Percentiles rank a stretch among this genome's conserved stretches.
These are phyloP conservation scores for Pseudogymnoascus sp. DNA, from an alignment of 2,329 filamentous ascomycete genomes.

Conservation along the genomic window DNA sequence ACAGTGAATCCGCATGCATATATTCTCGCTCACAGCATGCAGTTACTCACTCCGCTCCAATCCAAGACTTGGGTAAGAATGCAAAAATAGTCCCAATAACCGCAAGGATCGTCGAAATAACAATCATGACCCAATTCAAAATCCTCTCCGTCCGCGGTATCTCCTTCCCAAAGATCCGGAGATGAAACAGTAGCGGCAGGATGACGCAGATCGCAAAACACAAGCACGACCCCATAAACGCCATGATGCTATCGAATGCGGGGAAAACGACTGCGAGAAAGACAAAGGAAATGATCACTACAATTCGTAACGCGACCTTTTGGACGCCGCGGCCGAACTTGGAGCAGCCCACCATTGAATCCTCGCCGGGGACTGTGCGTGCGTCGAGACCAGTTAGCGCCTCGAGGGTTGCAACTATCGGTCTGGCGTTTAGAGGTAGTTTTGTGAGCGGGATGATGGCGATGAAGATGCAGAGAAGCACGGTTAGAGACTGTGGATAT, in stretches of 20 bases:
- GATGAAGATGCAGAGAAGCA: constrained; percentile 77
- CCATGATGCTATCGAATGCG: constrained; percentile 64
- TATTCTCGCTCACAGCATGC: not conserved
- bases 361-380: constrained; percentile 35
- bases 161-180: constrained; percentile 77
- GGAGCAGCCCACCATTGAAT: constrained; percentile 44
- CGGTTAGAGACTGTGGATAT: constrained; percentile 65
- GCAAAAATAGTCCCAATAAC: constrained; percentile 77
- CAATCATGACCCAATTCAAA: constrained; percentile 60
- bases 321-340: constrained; percentile 48
- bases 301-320: constrained; percentile 54
- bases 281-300: constrained; percentile 64
- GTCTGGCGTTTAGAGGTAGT: constrained; percentile 81
- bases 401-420: constrained; percentile 79
- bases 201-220: constrained; percentile 95
- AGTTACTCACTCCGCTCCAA: constrained; percentile 42
- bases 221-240: constrained; percentile 72
- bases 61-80: constrained; percentile 69
- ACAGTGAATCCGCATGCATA: not conserved
- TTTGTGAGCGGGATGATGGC: constrained; percentile 93
- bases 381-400: constrained; percentile 60
- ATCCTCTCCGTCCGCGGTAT: constrained; percentile 55
- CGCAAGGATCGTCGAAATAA: constrained; percentile 61
- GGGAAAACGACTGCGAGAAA: constrained; percentile 63
- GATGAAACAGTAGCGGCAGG: constrained; percentile 77